Conservation (phyloP, 768 basidiomycete species). For the Trametes villosa region DNA sequence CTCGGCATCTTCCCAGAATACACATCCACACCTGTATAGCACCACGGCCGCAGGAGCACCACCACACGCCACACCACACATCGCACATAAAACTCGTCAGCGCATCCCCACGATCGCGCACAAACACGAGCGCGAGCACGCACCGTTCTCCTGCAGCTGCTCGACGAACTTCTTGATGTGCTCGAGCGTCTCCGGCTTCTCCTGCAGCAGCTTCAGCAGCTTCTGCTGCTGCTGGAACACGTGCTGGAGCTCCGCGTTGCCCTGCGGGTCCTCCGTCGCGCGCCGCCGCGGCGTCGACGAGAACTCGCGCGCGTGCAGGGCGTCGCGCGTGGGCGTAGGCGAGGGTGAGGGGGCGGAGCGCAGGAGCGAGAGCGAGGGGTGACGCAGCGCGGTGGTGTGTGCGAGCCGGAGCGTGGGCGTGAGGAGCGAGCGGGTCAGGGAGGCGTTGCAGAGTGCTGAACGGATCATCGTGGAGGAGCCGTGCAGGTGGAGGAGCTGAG, state of each 20-base stretch:
- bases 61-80: not conserved
- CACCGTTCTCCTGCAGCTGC: conserved; percentile 20
- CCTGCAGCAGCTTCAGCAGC: conserved; percentile 22
- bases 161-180: conserved; percentile 21
- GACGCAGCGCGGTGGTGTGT: conserved; percentile 13
- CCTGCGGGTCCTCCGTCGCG: conserved; percentile 11
- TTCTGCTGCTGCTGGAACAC: conserved; percentile 22
- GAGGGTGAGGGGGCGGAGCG: not conserved
- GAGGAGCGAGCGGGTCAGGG: conserved; percentile 4
- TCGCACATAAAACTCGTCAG: not conserved
- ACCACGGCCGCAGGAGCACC: not conserved
- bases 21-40: conserved; percentile 19
- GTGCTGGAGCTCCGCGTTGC: conserved; percentile 14
- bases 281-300: conserved; percentile 12
- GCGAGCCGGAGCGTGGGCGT: conserved; percentile 12
- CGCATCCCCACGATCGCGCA: not conserved
- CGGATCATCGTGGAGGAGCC: conserved; percentile 8
- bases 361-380: not conserved
- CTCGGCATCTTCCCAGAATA: conserved; percentile 20
- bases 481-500: not conserved
- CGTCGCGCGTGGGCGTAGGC: conserved; percentile 4
- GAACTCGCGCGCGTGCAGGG: conserved; percentile 13
- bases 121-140: not conserved
- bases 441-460: conserved; percentile 2
- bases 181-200: conserved; percentile 22